Base-by-base conservation (phyloP, 768 basidiomycete species). In the Pholiota microspora region DNA sequence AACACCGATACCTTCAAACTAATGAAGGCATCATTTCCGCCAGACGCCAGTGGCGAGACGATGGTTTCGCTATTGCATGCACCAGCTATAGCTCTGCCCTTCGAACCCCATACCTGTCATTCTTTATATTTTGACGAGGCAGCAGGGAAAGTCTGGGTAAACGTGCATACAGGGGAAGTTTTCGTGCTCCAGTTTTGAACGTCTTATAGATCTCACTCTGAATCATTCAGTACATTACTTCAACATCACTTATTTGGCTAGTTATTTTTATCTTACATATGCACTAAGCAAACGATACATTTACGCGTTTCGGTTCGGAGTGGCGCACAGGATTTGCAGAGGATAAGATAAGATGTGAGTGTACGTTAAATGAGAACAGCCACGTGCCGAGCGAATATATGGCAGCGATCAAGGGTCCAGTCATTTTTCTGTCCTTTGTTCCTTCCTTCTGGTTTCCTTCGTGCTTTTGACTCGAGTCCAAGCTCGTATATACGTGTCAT, bases 51-150 rank as follows among this genome's bases (percentile, higher is more conserved):
- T 13, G 8, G 16, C 12, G 42, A 40, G 29, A 54, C 64, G 24
- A 59, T 63, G 46, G 69, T 76, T 10, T 70, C 69, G 24, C 66
- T 71, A 15, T 66, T 85, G 31, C 66, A 83, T 42, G 78, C 79
- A 0, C 64, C 70, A 8, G 70, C 80, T 57, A 69, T 78, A 10
- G 74, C 77, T 1, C 66, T 85, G 34, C 83, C 83, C 0, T 83
- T 86, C 51, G 71, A 75, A 57, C 71, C 77, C 15, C 67, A 72
- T 23, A 69, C 71, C 25, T 77, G 76, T 51, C 72, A 73, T 31
- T 73, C 74, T 0, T 64, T 85, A 25, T 75, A 75, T 2, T 82
- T 86, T 51, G 82, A 86, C 51, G 85, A 86, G 59, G 69, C 74
- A 4, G 75, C 75, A 2, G 82, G 84, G 28, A 70, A 74, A 27